Percentiles rank a stretch among this genome's conserved stretches.
These are phyloP conservation scores for Colletotrichum eremochloae DNA, from an alignment of 2,329 filamentous ascomycete genomes.

Conservation along the genomic window DNA sequence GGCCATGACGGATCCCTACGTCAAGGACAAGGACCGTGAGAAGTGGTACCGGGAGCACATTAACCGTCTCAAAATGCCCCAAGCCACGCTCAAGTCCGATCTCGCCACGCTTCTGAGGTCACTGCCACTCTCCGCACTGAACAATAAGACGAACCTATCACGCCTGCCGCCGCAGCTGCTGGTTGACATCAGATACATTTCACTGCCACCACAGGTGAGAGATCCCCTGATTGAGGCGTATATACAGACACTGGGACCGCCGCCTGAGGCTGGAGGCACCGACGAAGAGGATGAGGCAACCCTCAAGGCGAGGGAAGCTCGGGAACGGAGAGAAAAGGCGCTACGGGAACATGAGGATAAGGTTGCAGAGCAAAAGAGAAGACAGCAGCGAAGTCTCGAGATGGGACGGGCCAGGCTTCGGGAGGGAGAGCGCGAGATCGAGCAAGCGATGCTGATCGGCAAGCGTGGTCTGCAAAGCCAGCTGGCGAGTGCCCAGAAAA, in stretches of 20 bases:
- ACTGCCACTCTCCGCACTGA: slow-evolving; percentile 69
- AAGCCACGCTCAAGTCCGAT: slow-evolving; percentile 76
- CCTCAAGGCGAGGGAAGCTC: slow-evolving; percentile 63
- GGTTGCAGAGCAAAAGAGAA: slow-evolving; percentile 74
- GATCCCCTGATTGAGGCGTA: slow-evolving; percentile 76
- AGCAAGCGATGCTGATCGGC: slow-evolving; percentile 76
- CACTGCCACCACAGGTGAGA: slow-evolving; percentile 70
- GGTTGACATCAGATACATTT: slow-evolving; percentile 78
- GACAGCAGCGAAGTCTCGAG: slow-evolving; percentile 70
- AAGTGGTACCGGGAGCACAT: slow-evolving; percentile 84
- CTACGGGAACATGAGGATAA: slow-evolving; percentile 67
- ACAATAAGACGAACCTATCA: slow-evolving; percentile 68
- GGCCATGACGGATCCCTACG: slow-evolving; percentile 80
- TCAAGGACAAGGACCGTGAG: slow-evolving; percentile 83
- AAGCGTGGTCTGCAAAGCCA: slow-evolving; percentile 76
- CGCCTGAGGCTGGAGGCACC: slow-evolving; percentile 56
- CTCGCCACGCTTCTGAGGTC: slow-evolving; percentile 74
- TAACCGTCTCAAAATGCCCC: slow-evolving; percentile 74
- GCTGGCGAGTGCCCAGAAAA: slow-evolving; percentile 54
- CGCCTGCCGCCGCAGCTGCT: slow-evolving; percentile 73
- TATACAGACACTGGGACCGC: slow-evolving; percentile 72
- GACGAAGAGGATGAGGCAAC: slow-evolving; percentile 65
- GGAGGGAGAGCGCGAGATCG: slow-evolving; percentile 77
- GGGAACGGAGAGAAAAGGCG: slow-evolving; percentile 74
- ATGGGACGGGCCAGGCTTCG: slow-evolving; percentile 72